Evolutionary conservation across 371 early-diverging fungal genomes (phyloP), one percentile per base, ranked within the genome.

Genomic region (Mortierella sp.): DNA sequence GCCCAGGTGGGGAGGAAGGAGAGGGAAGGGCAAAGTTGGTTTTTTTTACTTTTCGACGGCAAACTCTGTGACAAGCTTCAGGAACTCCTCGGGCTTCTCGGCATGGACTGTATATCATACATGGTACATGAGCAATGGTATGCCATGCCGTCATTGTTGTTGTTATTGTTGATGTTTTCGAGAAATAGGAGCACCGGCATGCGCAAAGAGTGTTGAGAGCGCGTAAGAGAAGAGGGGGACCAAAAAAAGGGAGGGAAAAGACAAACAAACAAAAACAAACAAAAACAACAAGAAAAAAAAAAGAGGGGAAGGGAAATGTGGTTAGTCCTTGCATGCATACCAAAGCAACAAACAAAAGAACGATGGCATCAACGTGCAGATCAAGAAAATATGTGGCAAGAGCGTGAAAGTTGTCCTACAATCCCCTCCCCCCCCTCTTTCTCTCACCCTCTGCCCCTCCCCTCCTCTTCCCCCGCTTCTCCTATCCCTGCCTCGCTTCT

Each of bases 21-120:
- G 50, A 48, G 48, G 48, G 6, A 48, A 26, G 58, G 58, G 55
- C 55, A n/a, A 60, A 28, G 60, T 14, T 28, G n/a, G 57, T 26
- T 45, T 34, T 60, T 57, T 42, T 55, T 57, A 87, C 65, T 85
- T 74, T 52, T 73, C 77, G 28, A 84, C 73, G 13, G 90, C 81
- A 87, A 94, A 94, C 31, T 84, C 80, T 5, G 90, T 87, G 21
- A 94, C 91, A 31, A 91, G 77, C 14, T 88, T 80, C 47, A 92
- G 19, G 74, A 93, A 93, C 63, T 90, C 92, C 31, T 92, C 90
- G 3, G 97, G 97, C 80, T 93, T 95, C 83, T 97, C 96, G 3
- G 96, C 93, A 88, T 97, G 97, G 24, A 97, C 95, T 94, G 88
- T 50, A 63, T 76, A 21, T 48, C 54, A 34, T 28, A 52, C 63